Conservation (phyloP, 2,329 filamentous ascomycete genomes). For the Pseudogymnoascus sp. region DNA sequence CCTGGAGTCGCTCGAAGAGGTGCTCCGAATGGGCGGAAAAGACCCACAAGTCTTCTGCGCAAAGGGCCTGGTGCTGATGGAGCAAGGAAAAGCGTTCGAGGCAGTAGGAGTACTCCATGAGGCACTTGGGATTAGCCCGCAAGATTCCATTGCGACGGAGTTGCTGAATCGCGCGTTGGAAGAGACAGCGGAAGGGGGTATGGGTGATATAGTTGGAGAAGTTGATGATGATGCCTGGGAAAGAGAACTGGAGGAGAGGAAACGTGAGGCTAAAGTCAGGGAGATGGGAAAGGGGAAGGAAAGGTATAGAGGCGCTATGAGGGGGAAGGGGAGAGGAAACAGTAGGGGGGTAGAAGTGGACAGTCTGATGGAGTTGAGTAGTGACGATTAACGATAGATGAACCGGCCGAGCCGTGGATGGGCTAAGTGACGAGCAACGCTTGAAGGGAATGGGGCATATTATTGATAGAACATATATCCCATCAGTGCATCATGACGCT, state of each 20-base stretch:
- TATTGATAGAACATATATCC: not conserved
- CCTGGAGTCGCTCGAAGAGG: constrained; percentile 76
- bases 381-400: constrained; percentile 30
- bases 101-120: constrained; percentile 80
- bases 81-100: constrained; percentile 64
- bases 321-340: constrained; percentile 14
- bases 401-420: not conserved
- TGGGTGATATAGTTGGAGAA: constrained; percentile 23
- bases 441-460: not conserved
- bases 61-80: constrained; percentile 77
- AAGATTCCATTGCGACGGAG: constrained; percentile 75
- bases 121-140: constrained; percentile 67
- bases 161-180: constrained; percentile 64
- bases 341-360: constrained; percentile 31
- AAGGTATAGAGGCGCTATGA: constrained; percentile 31
- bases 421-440: not conserved
- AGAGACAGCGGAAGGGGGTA: constrained; percentile 44
- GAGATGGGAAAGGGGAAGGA: constrained; percentile 38
- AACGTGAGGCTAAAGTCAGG: constrained; percentile 34
- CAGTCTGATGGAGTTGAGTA: constrained; percentile 49
- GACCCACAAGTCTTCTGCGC: constrained; percentile 71
- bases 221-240: constrained; percentile 49
- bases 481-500: not conserved
- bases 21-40: constrained; percentile 72
- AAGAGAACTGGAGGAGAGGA: constrained; percentile 39